phyloP scores from a whole-genome alignment of 768 basidiomycete genomes.

The Asterophora lycoperdoides region DNA sequence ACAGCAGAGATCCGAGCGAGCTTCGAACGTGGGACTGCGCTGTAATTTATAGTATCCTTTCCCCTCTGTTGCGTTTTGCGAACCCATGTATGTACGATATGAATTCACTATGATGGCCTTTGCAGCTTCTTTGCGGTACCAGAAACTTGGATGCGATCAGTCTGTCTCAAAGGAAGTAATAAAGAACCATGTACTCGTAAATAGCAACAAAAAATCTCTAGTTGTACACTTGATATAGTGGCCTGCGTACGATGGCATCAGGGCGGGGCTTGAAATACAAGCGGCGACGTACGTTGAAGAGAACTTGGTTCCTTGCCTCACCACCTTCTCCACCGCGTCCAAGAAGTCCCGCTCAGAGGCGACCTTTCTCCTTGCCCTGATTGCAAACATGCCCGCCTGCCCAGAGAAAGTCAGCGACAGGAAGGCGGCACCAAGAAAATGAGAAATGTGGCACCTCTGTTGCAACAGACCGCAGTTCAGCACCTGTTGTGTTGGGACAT shows the following conservation, averaged over 20 bases:
- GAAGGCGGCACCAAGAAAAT: constrained; percentile 3
- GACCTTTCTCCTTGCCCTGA: constrained; percentile 92
- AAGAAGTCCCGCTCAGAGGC: constrained; percentile 97
- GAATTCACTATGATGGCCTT: no score
- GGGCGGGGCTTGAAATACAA: neutral
- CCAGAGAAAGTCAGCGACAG: neutral
- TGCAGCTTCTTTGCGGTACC: no score
- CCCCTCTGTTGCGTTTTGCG: no score
- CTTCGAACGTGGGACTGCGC: constrained; percentile 94
- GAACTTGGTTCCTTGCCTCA: constrained; percentile 96
- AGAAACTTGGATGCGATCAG: no score
- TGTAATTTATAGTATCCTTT: constrained; percentile 35
- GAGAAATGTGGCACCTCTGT: constrained; percentile 65
- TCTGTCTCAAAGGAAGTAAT: no score
- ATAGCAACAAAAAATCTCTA: constrained; percentile 34
- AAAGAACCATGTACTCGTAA: no score
- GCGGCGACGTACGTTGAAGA: constrained; percentile 80
- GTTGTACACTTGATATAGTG: constrained; percentile 92
- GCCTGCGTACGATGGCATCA: constrained; percentile 39
- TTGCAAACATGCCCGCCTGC: constrained; percentile 99
- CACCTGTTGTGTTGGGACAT: constrained; percentile 97
- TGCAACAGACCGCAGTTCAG: constrained; percentile 95
- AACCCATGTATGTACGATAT: no score
- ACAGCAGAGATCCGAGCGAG: constrained; percentile 94
- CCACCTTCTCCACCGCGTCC: constrained; percentile 98